Base-by-base conservation (phyloP, 176 grass and related monocot genomes). In the Triticum urartu region DNA sequence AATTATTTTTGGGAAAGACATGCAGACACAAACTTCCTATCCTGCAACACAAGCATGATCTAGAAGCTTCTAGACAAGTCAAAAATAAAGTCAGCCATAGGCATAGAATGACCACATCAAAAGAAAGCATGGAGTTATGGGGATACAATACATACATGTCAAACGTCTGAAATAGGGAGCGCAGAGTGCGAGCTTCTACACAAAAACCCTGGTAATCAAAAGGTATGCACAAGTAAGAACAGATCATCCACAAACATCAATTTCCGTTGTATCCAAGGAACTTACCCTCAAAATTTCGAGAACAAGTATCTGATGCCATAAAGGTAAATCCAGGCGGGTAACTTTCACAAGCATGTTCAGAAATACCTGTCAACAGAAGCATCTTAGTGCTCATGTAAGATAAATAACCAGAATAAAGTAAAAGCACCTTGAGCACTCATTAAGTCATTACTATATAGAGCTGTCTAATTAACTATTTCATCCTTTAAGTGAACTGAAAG, bases 301-400 rank as follows among this genome's bases (percentile, higher is more conserved):
- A 76, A 98, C 96, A 75, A 98, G 96, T 88, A 98, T 98, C 42
- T 88, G 93, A 86, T 98, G 96, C 96, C 96, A 98, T 84, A 98
- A 91, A 79, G 96, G 96, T 79, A 98, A 91, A 89, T 98, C 93
- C 83, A 94, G 87, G 73, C 92, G 79, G 74, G 93, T 95, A 84
- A 98, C 93, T 88, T 98, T 98, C 54, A 98, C 96, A 73, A 98
- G 89, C 90, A 95, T 95, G 78, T 98, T 98, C 73, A 98, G 92
- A 67, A 98, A 98, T 62, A 98, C 96, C 96, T 98, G 88, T 64
- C 64, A 91, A 84, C 11, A 78, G 14, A 91, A 80, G 34, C 24
- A 92, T 47, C 85, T 87, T 87, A 67, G 26, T 66, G 60, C 47
- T 47, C 63, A 81, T 50, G 36, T 81, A 79, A 38, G 78, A 81